Evolutionary conservation across 257 asterid genomes (phyloP), one percentile per base, ranked within the genome.

Genomic region (Forsythia viridissima): DNA sequence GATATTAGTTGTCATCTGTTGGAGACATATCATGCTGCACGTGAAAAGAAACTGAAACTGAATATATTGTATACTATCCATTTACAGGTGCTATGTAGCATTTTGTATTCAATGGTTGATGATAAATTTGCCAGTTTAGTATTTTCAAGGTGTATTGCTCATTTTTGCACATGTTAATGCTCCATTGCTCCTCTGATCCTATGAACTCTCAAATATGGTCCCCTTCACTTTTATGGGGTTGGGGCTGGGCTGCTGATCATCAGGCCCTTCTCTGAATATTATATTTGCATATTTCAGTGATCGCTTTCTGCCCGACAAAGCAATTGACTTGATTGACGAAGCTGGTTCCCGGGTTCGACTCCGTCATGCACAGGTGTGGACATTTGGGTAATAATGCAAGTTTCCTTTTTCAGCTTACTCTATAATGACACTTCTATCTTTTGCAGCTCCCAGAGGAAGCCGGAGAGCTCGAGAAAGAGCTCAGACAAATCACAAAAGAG

Each of bases 301-400:
- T 78, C 99, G 97, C 15, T 93, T 92, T 84, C 87, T 95, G 86
- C 99, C 98, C 38, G 98, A 93, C 71, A 95, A 93, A 87, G 99
- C 99, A 46, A 95, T 95, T 75, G 99, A 95, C 89, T 88, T 95
- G 94, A 81, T 95, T 51, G 99, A 95, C 86, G 99, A 95, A 84
- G 99, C 99, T 77, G 98, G 98, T 77, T 95, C 98, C 59, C 91
- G 99, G 76, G 99, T 95, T 82, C 85, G 98, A 84, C 98, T 95
- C 82, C 97, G 92, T 72, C 99, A 93, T 87, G 98, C 99, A 6
- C 98, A 95, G 94, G 99, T 90, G 67, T 59, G 78, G 66, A 63
- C 55, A 43, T 71, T 80, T 83, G 65, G 85, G 77, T 24, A 59
- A 12, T 70, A 44, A 24, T 68, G 41, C 69, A 74, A 10, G 48